Evolutionary conservation across 257 asterid genomes (phyloP).

Genomic region (Coffea eugenioides): DNA sequence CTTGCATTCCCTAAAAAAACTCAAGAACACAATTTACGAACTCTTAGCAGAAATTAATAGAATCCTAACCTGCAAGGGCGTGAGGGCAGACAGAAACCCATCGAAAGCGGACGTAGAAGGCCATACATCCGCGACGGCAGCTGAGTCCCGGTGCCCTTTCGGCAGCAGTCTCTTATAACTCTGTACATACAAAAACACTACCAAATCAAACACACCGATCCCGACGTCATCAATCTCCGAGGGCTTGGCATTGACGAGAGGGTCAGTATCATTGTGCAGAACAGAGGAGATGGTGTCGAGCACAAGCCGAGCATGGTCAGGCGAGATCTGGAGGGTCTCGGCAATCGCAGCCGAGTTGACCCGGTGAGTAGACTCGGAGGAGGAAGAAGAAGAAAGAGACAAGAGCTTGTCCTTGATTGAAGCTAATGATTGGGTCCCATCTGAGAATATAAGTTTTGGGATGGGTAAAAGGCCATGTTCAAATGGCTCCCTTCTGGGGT

Average conservation of each 20-base stretch:
- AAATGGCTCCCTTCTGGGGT: conserved; percentile 85
- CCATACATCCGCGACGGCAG: conserved; percentile 95
- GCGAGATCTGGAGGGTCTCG: conserved; percentile 55
- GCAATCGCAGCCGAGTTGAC: conserved; percentile 43
- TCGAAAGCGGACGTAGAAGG: conserved; percentile 91
- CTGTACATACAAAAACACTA: conserved; percentile 69
- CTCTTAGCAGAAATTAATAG: neutral
- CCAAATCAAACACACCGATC: conserved; percentile 74
- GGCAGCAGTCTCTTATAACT: conserved; percentile 85
- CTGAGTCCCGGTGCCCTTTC: conserved; percentile 85
- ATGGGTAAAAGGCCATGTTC: conserved; percentile 86
- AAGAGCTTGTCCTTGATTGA: conserved; percentile 65
- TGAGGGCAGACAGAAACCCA: conserved; percentile 74
- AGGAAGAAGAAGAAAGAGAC: conserved; percentile 47
- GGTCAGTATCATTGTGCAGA: conserved; percentile 58
- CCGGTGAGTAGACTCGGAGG: conserved; percentile 41
- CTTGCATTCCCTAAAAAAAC: neutral
- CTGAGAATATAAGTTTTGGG: conserved; percentile 74
- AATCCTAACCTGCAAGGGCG: conserved; percentile 67
- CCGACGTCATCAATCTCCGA: conserved; percentile 55
- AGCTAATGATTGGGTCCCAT: conserved; percentile 60
- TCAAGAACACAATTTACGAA: neutral
- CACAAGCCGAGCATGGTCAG: conserved; percentile 64
- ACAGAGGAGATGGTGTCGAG: conserved; percentile 64
- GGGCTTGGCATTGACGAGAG: conserved; percentile 44